Base-by-base conservation (phyloP, 1,284 basidiomycete species). In the Ganoderma lingzhi region DNA sequence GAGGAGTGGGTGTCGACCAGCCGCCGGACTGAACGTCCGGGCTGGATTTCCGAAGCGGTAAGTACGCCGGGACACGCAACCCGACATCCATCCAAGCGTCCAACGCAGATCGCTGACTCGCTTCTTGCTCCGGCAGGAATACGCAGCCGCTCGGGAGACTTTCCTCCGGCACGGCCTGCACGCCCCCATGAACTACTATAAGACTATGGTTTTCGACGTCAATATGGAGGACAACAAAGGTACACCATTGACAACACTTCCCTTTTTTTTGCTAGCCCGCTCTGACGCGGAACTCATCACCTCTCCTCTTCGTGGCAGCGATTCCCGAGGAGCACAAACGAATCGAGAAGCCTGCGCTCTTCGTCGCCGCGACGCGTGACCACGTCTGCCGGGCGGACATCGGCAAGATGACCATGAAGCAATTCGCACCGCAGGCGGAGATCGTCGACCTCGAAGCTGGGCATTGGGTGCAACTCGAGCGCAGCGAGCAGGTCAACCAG, bases 171-270 rank as follows among this genome's bases (percentile, higher is more conserved):
- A 44, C 65, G 59, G 63, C 17, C 41, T 69, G n/a, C 23, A 48
- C 23, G 44, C 60, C 12, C 28, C 55, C 19, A 59, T n/a, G 62
- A 56, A 63, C 60, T 71, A 32, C 37, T 59, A 56, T 35, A 42
- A 56, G 41, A 45, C 35, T n/a, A 23, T 23, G 15, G 39, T 64
- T 5, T 53, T 42, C n/a, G 83, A 84, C 72, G 67, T 81, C 66
- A 83, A 89, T 23, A 84, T 86, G 74, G 84, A 90, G 19, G 91
- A 93, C 77, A 90, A 93, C 78, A 76, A 79, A 76, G 86, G 90
- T 87, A 70, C 41, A 72, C 10, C 3, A 35, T 35, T 8, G 35
- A 8, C 1, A 35, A 35, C 28, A 19, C 9, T 28, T 9, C 35
- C 37, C 2, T 42, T n/a, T 2, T 30, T 28, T 6, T 28, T 58